Conservation (phyloP, 768 basidiomycete species). For the Daedaleopsis sinensis region DNA sequence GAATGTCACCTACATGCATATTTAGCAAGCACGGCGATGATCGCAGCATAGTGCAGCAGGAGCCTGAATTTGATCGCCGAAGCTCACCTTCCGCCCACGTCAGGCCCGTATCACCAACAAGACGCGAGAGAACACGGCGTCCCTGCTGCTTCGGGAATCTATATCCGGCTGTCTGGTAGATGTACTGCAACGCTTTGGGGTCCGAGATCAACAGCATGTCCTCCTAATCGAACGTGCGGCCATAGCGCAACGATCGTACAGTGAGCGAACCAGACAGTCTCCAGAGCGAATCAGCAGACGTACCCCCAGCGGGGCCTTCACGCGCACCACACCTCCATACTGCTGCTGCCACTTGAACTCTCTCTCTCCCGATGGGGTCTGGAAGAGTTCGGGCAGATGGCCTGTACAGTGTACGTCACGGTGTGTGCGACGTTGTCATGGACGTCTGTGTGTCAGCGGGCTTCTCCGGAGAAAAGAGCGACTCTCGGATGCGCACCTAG, state of each 20-base stretch:
- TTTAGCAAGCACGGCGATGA: neutral
- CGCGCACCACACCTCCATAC: slow-evolving; percentile 53
- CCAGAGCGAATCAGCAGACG: slow-evolving; percentile 6
- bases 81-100: slow-evolving; percentile 54
- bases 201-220: slow-evolving; percentile 57
- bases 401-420: slow-evolving; percentile 36
- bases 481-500: slow-evolving; percentile 39
- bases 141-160: slow-evolving; percentile 55
- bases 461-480: neutral
- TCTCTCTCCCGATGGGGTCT: slow-evolving; percentile 50
- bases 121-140: slow-evolving; percentile 50
- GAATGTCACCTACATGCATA: slow-evolving; percentile 23
- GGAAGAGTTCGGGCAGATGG: slow-evolving; percentile 51
- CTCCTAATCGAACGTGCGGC: slow-evolving; percentile 36
- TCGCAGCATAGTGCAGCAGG: neutral
- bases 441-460: neutral
- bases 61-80: neutral
- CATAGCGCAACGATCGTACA: no score
- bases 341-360: slow-evolving; percentile 55
- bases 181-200: slow-evolving; percentile 61
- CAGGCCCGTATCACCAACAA: slow-evolving; percentile 55
- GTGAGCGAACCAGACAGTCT: neutral
- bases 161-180: slow-evolving; percentile 60
- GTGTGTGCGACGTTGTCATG: neutral
- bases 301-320: slow-evolving; percentile 56